These are phyloP conservation scores for Excoecaria cochinchinensis DNA, from an alignment of 345 rosid genomes.

Conservation along the genomic window DNA sequence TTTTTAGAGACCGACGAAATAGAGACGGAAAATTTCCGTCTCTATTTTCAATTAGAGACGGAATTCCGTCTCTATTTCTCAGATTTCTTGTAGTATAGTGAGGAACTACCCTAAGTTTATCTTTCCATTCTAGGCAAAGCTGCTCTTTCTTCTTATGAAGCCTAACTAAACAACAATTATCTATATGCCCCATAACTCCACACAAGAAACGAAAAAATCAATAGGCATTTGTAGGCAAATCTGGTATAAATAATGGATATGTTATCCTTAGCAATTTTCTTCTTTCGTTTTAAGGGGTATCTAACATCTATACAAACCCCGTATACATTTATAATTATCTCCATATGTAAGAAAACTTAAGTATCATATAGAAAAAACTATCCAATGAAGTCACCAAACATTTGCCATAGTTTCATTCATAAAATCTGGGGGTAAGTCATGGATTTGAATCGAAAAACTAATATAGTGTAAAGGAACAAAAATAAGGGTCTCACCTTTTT, in stretches of 20 bases:
- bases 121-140: too few relatives aligned
- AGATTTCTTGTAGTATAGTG: too few relatives aligned
- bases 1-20: too few relatives aligned
- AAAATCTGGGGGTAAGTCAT: not conserved
- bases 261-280: not conserved
- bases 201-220: not conserved
- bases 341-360: not conserved
- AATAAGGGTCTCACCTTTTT: not conserved
- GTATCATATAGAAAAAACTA: not conserved
- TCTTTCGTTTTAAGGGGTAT: not conserved
- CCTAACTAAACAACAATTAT: too few relatives aligned
- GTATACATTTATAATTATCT: not conserved
- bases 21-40: too few relatives aligned
- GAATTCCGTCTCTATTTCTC: too few relatives aligned
- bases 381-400: not conserved
- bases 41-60: too few relatives aligned
- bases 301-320: not conserved
- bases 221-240: not conserved
- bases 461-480: not conserved
- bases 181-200: not conserved
- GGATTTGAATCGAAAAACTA: not conserved
- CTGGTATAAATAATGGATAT: not conserved
- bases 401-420: not conserved
- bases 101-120: too few relatives aligned
- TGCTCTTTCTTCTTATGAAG: too few relatives aligned